Base-by-base conservation (phyloP, 257 asterid species). In the Solanum corneliomulleri region DNA sequence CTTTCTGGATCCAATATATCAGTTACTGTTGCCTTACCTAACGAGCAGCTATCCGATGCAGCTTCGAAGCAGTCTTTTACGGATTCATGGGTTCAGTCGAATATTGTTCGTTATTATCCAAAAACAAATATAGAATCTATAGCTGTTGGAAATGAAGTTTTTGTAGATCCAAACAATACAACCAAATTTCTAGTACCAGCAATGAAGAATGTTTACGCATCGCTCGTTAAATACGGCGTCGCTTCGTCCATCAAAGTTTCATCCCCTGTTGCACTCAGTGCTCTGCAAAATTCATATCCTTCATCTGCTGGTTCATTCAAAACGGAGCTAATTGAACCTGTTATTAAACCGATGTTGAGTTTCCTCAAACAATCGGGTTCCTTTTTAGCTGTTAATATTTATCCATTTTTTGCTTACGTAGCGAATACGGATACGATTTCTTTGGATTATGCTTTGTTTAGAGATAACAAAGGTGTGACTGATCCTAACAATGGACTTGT, bases 61-160 rank as follows among this genome's bases (percentile, higher is more conserved):
- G 95, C 99, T 35, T 70, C 88, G 16, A 35, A 37, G 81, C 92
- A 92, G 29, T 90, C 97, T 0, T 94, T 86, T 86, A 92, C 99
- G 1, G 99, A 96, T 91, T 2, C 91, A 10, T 96, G 99, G 99
- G 91, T 94, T 5, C 91, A 92, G 33, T 88, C 97, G 41, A 93
- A 96, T 88, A 86, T 96, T 82, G 87, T 94, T 27, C 52, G 95
- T 0, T 89, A 94, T 91, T 84, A 89, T 66, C 97, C 97, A 6
- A 90, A 87, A 0, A 91, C 99, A 11, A 82, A 42, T 16, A 95
- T 96, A 80, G 97, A 93, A 41, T 92, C 95, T 88, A 92, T 96
- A 14, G 94, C 98, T 11, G 98, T 96, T 7, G 99, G 99, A 6
- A 96, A 96, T 6, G 98, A 96, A 52, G 98, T 96, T 0, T 94